These are phyloP conservation scores for Streptanthus diversifolius DNA, from an alignment of 345 rosid genomes.

Conservation along the genomic window DNA sequence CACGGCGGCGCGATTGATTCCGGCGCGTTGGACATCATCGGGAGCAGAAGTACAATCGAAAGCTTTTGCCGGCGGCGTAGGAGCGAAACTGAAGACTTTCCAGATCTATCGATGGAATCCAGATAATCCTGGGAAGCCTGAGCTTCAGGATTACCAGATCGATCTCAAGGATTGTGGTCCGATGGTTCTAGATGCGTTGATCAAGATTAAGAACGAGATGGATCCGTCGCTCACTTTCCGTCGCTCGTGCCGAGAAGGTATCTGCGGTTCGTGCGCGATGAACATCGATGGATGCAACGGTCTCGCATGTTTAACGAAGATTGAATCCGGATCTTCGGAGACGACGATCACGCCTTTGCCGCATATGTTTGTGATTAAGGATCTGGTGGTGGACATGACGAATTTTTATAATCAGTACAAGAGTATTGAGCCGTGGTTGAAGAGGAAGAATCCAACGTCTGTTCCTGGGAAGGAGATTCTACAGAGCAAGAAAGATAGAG, in stretches of 20 bases:
- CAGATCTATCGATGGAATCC: conserved; percentile 97
- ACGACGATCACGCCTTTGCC: conserved; percentile 75
- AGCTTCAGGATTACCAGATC: conserved; percentile 64
- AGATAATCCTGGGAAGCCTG: conserved; percentile 66
- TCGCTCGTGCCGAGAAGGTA: conserved; percentile 95
- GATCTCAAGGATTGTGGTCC: conserved; percentile 91
- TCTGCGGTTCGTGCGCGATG: conserved; percentile 97
- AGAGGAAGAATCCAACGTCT: conserved; percentile 74
- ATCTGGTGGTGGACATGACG: conserved; percentile 94
- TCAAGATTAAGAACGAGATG: conserved; percentile 96
- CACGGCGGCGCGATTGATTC: conserved; percentile 35
- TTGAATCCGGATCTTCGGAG: conserved; percentile 36
- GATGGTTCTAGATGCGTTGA: conserved; percentile 91
- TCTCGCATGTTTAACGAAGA: conserved; percentile 87
- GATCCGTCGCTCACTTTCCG: conserved; percentile 92
- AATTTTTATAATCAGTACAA: conserved; percentile 93
- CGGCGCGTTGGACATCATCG: conserved; percentile 44
- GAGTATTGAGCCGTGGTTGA: conserved; percentile 98
- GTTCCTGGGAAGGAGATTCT: conserved; percentile 70
- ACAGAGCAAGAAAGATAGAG: conserved; percentile 88
- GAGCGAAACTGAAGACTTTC: conserved; percentile 53
- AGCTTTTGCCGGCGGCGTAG: conserved; percentile 37
- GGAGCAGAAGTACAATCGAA: conserved; percentile 55
- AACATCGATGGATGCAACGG: conserved; percentile 95
- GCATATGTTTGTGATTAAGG: conserved; percentile 94